Conservation (phyloP, 1,139 yeast species). For the Yamadazyma songkhlaensis region DNA sequence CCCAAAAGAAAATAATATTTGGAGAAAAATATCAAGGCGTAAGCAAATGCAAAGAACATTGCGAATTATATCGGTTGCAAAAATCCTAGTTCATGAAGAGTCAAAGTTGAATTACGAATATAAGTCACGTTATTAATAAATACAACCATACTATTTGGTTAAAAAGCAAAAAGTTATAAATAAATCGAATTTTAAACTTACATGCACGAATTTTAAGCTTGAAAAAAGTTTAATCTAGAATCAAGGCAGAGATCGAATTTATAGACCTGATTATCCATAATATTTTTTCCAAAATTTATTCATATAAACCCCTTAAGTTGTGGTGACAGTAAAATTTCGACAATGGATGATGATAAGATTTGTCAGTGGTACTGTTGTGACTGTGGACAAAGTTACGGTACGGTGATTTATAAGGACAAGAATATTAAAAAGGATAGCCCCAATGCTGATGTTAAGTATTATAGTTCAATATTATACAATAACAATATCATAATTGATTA, state of each 20-base stretch:
- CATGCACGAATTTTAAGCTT: too few relatives aligned
- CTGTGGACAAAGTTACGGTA: constrained; percentile 51
- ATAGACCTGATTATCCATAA: neutral
- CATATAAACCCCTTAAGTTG: neutral
- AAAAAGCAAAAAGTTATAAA: too few relatives aligned
- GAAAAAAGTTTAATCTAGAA: neutral
- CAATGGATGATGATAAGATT: constrained; percentile 24
- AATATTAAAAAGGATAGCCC: constrained; percentile 6
- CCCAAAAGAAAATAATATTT: too few relatives aligned
- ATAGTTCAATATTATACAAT: constrained; percentile 27
- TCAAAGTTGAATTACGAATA: too few relatives aligned
- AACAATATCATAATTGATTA: constrained; percentile 13
- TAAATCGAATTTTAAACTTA: too few relatives aligned
- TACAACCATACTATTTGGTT: too few relatives aligned
- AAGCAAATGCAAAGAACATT: too few relatives aligned
- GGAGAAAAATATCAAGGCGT: too few relatives aligned
- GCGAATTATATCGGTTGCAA: too few relatives aligned
- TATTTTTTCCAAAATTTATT: neutral
- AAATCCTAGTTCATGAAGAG: too few relatives aligned
- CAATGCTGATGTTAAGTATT: constrained; percentile 22
- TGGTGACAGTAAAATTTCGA: too few relatives aligned
- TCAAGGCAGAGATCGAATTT: neutral
- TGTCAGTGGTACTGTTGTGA: constrained; percentile 56
- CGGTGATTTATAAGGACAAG: constrained; percentile 29
- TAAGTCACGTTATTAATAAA: too few relatives aligned